Evolutionary conservation across 495 filamentous ascomycete species (phyloP), one percentile per base, ranked within the genome.

Genomic region (Acidomyces sp.): DNA sequence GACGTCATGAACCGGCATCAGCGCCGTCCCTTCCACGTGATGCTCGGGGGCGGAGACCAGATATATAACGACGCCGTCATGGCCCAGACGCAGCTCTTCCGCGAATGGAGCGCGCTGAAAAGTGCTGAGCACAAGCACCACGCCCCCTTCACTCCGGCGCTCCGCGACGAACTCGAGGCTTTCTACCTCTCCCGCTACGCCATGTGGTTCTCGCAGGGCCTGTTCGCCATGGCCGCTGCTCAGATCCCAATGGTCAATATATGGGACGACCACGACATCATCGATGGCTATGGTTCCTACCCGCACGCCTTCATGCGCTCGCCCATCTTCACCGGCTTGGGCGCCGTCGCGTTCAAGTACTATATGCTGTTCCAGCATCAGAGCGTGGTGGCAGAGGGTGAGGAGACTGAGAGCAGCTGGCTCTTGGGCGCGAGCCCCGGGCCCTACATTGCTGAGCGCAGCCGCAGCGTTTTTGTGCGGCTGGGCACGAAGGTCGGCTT

Each of bases 211-310:
- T 93, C 85, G 2, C 87, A 94, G 55, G 90, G 92, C 2, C 68
- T 94, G 22, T 97, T 93, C 56, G 80, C 81, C 18, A 74, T 96
- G 58, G 90, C 87, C 1, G 88, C 80, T 49, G 79, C 82, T 6
- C 90, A 96, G 55, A 95, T 97, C 35, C 90, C 90, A 30, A 96
- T 94, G 88, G 69, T 97, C 51, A 97, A 97, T 58, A 83, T 97
- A 47, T 95, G 80, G 67, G 90, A 96, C 59, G 90, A 96, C 53
- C 90, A 96, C 62, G 90, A 97, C 48, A 93, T 96, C 51, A 90
- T 97, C 46, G 88, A 97, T 59, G 92, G 90, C 1, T 97, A 75
- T 58, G 92, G 92, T 4, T 93, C 85, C 0, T 97, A 97, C 54
- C 75, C 87, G 1, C 72, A 93, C 44, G 73, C 86, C 51, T 90